Conservation (phyloP, 352 stramenopile genomes). For the Pythium dissotocum region DNA sequence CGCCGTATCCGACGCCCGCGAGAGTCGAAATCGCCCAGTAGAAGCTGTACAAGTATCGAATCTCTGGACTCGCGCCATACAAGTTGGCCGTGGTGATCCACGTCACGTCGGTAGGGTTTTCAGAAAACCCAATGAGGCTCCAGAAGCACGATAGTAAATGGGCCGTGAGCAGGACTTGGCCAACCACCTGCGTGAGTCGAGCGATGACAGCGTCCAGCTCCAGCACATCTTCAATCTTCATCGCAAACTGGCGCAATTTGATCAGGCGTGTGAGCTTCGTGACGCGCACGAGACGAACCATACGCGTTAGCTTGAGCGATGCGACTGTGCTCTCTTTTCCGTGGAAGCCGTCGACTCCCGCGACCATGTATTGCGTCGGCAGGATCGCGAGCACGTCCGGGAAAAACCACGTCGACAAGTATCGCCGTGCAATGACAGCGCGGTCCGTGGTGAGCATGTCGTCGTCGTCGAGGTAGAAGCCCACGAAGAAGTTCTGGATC, state of each 20-base stretch:
- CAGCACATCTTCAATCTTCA: slow-evolving; percentile 70
- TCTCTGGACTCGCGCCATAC: slow-evolving; percentile 25
- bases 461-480: slow-evolving; percentile 65
- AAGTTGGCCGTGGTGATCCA: slow-evolving; percentile 47
- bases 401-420: slow-evolving; percentile 64
- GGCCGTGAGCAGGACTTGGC: slow-evolving; percentile 66
- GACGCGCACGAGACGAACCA: slow-evolving; percentile 65
- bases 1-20: slow-evolving; percentile 81
- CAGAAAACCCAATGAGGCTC: slow-evolving; percentile 61
- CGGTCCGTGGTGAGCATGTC: slow-evolving; percentile 55
- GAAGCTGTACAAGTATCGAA: slow-evolving; percentile 77
- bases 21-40: slow-evolving; percentile 87
- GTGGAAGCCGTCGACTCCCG: slow-evolving; percentile 5
- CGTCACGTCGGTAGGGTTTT: slow-evolving; percentile 35
- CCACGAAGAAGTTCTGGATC: slow-evolving; percentile 72
- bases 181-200: slow-evolving; percentile 60
- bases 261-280: slow-evolving; percentile 71
- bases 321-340: slow-evolving; percentile 44
- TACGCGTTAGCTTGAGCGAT: slow-evolving; percentile 64
- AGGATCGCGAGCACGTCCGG: slow-evolving; percentile 49
- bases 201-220: slow-evolving; percentile 67
- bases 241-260: slow-evolving; percentile 67
- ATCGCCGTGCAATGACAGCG: slow-evolving; percentile 45
- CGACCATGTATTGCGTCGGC: slow-evolving; percentile 55
- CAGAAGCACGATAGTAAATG: slow-evolving; percentile 83